Base-by-base conservation (phyloP, 2,329 filamentous ascomycete species). In the Apiospora marii region DNA sequence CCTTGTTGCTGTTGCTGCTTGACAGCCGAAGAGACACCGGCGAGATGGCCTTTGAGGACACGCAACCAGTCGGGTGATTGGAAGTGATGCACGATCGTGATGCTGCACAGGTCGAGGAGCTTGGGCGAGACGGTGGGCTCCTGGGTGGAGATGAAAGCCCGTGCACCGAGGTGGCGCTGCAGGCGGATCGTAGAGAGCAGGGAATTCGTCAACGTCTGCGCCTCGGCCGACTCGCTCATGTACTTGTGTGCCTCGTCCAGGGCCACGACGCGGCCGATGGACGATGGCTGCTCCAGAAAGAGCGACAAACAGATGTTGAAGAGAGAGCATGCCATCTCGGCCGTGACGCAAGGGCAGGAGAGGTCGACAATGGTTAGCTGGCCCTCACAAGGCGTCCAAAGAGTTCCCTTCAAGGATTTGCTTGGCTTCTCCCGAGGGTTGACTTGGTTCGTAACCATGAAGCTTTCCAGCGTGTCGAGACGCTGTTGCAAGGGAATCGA, bases 231-330 rank as follows among this genome's bases (percentile, higher is more conserved):
- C 0, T 85, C 83, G 16, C 86, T 88, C 87, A 94, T 90, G 78
- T 91, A 94, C 82, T 95, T 95, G 79, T 96, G 93, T 0, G 93
- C 93, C 78, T 96, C 93, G 74, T 96, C 93, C 0, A 95, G 83
- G 0, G 92, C 92, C 19, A 95, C 82, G 49, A 95, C 84, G 5
- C 90, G 86, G 0, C 92, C 90, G 0, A 86, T 77, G 0, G 79
- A 80, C 0, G 80, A 74, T 0, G 85, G 81, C 67, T 89, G 84
- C 72, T 92, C 88, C 0, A 94, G 80, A 77, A 94, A 94, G 0
- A 93, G 82, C 2, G 86, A 86, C 1, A 96, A 83, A 27, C 90
- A 92, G 53, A 95, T 92, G 70, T 92, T 91, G 81, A 96, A 96
- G 0, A 96, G 83, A 0, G 89, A 85, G 77, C 93, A 96, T 0